A percentile compares a stretch with the other conserved stretches of the same genome.
Conservation (phyloP, 164 flowering plant species). For the Vitis riparia region DNA sequence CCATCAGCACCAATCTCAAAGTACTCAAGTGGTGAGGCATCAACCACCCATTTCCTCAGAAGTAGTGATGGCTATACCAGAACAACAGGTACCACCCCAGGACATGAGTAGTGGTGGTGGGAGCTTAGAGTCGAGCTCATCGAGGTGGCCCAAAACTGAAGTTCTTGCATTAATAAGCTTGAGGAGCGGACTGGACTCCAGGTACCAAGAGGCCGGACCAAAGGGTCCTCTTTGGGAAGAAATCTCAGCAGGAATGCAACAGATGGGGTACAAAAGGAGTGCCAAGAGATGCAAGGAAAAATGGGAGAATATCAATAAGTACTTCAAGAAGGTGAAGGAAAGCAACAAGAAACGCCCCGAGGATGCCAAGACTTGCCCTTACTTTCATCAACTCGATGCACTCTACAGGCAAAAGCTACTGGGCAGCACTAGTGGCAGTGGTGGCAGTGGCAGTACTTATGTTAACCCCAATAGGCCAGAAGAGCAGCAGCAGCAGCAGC, state of each 20-base stretch:
- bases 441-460: slow-evolving; percentile 8
- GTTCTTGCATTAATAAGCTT: slow-evolving; percentile 57
- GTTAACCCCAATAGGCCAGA: slow-evolving; percentile 12
- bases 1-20: slow-evolving; percentile 8
- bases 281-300: slow-evolving; percentile 75
- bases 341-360: slow-evolving; percentile 72
- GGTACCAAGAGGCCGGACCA: slow-evolving; percentile 65
- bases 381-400: slow-evolving; percentile 51
- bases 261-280: slow-evolving; percentile 57
- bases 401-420: slow-evolving; percentile 40
- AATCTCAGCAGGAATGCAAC: slow-evolving; percentile 50
- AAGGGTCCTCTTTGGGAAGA: slow-evolving; percentile 80
- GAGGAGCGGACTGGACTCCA: slow-evolving; percentile 51
- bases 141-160: slow-evolving; percentile 70
- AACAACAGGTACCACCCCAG: slow-evolving; percentile 32
- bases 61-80: slow-evolving; percentile 33
- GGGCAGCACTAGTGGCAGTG: slow-evolving; percentile 12
- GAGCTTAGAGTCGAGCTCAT: slow-evolving; percentile 40
- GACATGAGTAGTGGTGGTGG: slow-evolving; percentile 21
- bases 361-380: slow-evolving; percentile 72
- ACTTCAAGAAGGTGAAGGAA: slow-evolving; percentile 72
- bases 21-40: slow-evolving; percentile 14
- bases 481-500: slow-evolving; percentile 9
- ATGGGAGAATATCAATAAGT: slow-evolving; percentile 82
- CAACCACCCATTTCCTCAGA: slow-evolving; percentile 26